Percentiles rank a stretch among this genome's conserved stretches.
Conservation (phyloP, 2,329 filamentous ascomycete genomes). For the Pseudogymnoascus destructans region DNA sequence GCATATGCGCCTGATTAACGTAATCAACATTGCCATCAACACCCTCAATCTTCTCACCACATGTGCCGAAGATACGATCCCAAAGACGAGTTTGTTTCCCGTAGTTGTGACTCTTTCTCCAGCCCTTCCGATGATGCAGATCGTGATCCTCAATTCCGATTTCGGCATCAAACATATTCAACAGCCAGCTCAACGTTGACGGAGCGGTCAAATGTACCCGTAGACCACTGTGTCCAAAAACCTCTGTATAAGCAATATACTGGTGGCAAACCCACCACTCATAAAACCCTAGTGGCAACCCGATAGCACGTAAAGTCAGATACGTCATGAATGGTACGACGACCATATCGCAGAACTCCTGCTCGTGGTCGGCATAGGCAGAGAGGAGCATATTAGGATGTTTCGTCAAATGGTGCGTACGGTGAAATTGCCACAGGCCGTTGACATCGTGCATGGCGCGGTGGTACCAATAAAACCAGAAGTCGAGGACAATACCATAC, state of each 20-base stretch:
- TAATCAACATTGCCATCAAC: constrained; percentile 25
- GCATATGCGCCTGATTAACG: constrained; percentile 20
- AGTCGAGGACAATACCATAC: constrained; percentile 24
- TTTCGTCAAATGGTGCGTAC: constrained; percentile 26
- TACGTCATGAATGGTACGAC: constrained; percentile 24
- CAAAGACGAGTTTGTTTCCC: constrained; percentile 30
- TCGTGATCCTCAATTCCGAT: constrained; percentile 33
- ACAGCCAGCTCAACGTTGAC: constrained; percentile 26
- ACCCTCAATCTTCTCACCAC: constrained; percentile 28
- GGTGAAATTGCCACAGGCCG: constrained; percentile 24
- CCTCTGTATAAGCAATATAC: constrained; percentile 31
- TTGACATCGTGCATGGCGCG: constrained; percentile 24
- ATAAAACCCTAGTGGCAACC: constrained; percentile 34
- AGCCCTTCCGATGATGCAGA: constrained; percentile 30
- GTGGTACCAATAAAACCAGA: constrained; percentile 26
- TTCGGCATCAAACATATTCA: constrained; percentile 26
- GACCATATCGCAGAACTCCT: constrained; percentile 24
- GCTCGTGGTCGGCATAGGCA: constrained; percentile 25
- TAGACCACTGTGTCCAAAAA: constrained; percentile 30
- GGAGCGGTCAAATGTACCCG: constrained; percentile 28
- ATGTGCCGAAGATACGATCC: constrained; percentile 29
- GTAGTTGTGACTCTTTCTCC: constrained; percentile 29
- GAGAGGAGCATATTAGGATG: constrained; percentile 25
- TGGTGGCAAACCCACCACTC: constrained; percentile 35
- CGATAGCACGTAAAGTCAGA: constrained; percentile 16